Evolutionary conservation across 768 basidiomycete genomes (phyloP), one percentile per base, ranked within the genome.

Genomic region (Lentinula aciculospora): DNA sequence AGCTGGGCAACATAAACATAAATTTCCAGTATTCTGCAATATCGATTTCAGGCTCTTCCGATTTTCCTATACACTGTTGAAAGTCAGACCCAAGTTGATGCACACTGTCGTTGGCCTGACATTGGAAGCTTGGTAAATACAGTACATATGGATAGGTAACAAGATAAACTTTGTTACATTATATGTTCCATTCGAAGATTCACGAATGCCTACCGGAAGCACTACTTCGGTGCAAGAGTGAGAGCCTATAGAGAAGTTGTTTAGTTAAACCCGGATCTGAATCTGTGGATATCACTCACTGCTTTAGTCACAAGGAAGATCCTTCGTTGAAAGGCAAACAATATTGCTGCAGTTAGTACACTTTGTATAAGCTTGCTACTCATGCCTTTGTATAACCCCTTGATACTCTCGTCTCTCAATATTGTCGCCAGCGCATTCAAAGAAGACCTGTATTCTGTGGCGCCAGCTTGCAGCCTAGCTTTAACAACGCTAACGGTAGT

Each of bases 321-420:
- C 61, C 93, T 80, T 65, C 86, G 81, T 71, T 98, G 96, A 6
- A 89, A 84, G 13, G 87, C 89, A 67, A 98, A 98, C 62, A 98
- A 78, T 63, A 98, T 92, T 5, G 94, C 93, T 15, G 94, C 94
- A 7, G 94, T 96, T 50, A 98, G 77, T 1, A 97, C 92, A 62
- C 89, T 93, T 71, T 98, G 96, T 4, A 90, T 58, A 21, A 99
- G 83, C 74, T 99, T 99, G 65, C 87, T 91, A 13, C 80, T 79
- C 27, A 95, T 81, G 3, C 89, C 89, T 59, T 80, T 82, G 74
- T 92, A 92, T n/a, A 92, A 68, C 3, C 90, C 89, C 63, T 69
- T 71, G 15, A 84, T 55, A 1, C 84, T 88, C 65, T 92, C 89
- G 40, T 82, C 77, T 58, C 72, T 70, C 57, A 89, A 62, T 61